Conservation (phyloP, 257 asterid species). For the Rauvolfia tetraphylla region DNA sequence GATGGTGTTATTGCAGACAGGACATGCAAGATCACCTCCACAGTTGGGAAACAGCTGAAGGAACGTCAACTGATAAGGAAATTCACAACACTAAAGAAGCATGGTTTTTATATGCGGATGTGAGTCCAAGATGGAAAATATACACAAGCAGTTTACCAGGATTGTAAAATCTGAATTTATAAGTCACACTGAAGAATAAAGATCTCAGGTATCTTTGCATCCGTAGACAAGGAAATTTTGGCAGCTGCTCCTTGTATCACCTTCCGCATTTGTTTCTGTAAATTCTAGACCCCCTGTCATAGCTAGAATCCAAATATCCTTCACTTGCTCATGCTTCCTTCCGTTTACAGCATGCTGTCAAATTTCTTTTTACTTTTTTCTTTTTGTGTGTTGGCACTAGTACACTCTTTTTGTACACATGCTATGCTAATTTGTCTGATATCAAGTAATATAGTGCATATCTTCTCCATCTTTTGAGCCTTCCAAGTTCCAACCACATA, state of each 20-base stretch:
- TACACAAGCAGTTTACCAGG: neutral
- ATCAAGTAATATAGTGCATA: neutral
- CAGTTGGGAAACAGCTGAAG: too few species aligned
- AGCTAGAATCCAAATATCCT: neutral
- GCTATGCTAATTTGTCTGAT: neutral
- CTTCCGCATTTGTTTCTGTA: neutral
- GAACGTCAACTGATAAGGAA: neutral
- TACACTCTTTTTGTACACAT: neutral
- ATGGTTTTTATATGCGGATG: neutral
- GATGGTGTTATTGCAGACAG: neutral
- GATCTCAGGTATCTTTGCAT: neutral
- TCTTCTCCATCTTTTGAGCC: neutral
- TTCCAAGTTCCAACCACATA: neutral
- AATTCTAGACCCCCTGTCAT: neutral
- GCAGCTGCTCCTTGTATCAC: too few species aligned
- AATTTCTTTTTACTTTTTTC: too few species aligned
- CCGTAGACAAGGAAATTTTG: too few species aligned
- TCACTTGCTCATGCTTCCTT: neutral
- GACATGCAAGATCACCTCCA: too few species aligned
- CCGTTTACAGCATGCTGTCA: neutral
- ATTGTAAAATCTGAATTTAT: too few species aligned
- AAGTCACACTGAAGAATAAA: neutral
- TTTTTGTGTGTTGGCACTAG: neutral
- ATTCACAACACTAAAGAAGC: neutral
- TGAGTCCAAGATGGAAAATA: neutral